A percentile compares a stretch with the other conserved stretches of the same genome.
Conservation (phyloP, 352 stramenopile species). For the Globisporangium cederbergense region DNA sequence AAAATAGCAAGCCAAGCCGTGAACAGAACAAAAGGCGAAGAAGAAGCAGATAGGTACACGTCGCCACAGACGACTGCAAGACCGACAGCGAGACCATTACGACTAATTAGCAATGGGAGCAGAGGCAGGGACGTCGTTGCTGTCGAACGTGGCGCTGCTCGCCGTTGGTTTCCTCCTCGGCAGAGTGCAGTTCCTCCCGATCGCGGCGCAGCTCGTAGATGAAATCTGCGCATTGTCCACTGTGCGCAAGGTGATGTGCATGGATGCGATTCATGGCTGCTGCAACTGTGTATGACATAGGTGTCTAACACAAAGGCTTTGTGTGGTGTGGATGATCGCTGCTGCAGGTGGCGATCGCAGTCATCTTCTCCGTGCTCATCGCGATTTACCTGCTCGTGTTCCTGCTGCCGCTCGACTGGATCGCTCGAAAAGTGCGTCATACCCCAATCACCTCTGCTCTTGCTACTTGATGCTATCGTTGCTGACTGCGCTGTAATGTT, state of each 20-base stretch:
- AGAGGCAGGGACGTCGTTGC: conserved; percentile 46
- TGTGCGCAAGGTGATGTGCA: conserved; percentile 41
- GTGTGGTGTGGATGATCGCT: neutral
- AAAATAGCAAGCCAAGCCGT: neutral
- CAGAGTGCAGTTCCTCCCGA: conserved; percentile 44
- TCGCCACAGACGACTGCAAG: neutral
- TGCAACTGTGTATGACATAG: no score
- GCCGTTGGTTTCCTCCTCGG: conserved; percentile 64
- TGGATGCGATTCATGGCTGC: neutral
- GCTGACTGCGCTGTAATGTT: neutral
- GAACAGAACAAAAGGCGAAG: neutral
- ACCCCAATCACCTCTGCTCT: neutral
- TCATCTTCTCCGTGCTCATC: conserved; percentile 41
- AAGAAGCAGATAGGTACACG: neutral
- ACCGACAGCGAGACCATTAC: neutral
- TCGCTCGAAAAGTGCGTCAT: conserved; percentile 35
- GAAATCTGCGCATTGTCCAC: conserved; percentile 42
- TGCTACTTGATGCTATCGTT: neutral
- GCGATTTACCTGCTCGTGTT: conserved; percentile 58
- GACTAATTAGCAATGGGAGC: conserved; percentile 24
- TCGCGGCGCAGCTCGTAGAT: conserved; percentile 37
- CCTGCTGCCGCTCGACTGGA: conserved; percentile 50
- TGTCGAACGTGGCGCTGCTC: conserved; percentile 62
- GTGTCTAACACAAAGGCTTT: neutral
- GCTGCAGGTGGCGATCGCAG: conserved; percentile 38